phyloP scores from a whole-genome alignment of 495 filamentous ascomycete genomes.

The Gamarada debralockiae region DNA sequence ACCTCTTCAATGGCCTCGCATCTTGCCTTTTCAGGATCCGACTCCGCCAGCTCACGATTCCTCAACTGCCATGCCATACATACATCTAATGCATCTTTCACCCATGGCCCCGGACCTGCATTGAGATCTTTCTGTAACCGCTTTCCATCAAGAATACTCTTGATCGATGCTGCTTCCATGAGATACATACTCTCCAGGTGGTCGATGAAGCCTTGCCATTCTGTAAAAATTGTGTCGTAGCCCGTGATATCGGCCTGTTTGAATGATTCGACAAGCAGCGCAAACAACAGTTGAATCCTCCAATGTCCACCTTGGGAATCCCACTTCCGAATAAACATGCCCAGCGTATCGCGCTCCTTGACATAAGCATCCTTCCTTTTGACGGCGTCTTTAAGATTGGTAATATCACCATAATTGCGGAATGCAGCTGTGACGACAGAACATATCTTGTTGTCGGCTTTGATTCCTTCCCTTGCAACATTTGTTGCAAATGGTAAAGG shows the following conservation, averaged over 20 bases:
- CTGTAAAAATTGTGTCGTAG: slow-evolving; percentile 33
- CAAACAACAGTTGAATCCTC: slow-evolving; percentile 68
- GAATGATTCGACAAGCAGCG: slow-evolving; percentile 63
- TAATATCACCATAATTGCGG: slow-evolving; percentile 53
- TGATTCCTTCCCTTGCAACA: slow-evolving; percentile 73
- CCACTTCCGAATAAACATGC: slow-evolving; percentile 78
- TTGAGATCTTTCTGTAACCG: slow-evolving; percentile 56
- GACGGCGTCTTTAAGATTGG: slow-evolving; percentile 50
- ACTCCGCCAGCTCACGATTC: slow-evolving; percentile 53
- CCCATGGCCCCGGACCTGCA: slow-evolving; percentile 68
- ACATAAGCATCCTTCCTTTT: slow-evolving; percentile 28
- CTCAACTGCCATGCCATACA: slow-evolving; percentile 82
- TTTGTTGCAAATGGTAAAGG: slow-evolving; percentile 49
- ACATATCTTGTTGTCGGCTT: slow-evolving; percentile 66
- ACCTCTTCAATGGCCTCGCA: slow-evolving; percentile 62
- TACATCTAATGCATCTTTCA: slow-evolving; percentile 64
- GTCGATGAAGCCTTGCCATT: slow-evolving; percentile 53
- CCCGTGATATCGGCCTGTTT: slow-evolving; percentile 21
- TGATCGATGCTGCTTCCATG: slow-evolving; percentile 46
- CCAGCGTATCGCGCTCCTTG: slow-evolving; percentile 47
- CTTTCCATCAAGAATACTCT: slow-evolving; percentile 61
- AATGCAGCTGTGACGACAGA: slow-evolving; percentile 63
- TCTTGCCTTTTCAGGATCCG: slow-evolving; percentile 41
- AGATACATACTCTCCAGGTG: slow-evolving; percentile 49
- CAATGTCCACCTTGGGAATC: slow-evolving; percentile 58